Evolutionary conservation across 352 stramenopile genomes (phyloP), one percentile per base, ranked within the genome.

Genomic region (Phytophthora brassicae): DNA sequence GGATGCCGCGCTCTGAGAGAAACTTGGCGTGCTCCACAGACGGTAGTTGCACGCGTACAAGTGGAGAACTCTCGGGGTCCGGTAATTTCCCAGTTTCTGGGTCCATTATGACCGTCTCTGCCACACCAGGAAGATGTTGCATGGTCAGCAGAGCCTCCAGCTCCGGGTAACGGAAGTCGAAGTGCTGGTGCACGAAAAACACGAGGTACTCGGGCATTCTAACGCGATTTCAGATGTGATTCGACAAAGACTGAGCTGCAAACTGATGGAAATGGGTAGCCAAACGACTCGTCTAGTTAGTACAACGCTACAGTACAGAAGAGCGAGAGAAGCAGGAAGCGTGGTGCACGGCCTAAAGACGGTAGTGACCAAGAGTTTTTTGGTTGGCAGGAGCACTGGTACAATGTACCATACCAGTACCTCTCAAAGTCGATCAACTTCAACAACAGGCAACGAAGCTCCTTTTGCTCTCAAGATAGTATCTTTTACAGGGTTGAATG

Each of bases 131-230:
- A 2, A 93, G 67, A 3, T 70, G 44, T 46, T 92, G 83, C 57
- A 95, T 63, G 41, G 72, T 74, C 39, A 93, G 68, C 55, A 95
- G 60, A 28, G 86, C 81, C 62, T 91, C 79, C 28, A 95, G 66
- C 62, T 95, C 86, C 17, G 86, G 82, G 54, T 92, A 90, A 17
- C 86, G 81, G 66, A 93, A 93, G 45, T 86, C 74, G 33, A 90
- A 92, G 75, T 92, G 83, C 43, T 83, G 81, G 56, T 92, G 83
- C 67, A 92, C 83, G 66, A 89, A 92, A 62, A 86, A 90, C 20
- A 92, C 81, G 51, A 92, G 75, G 66, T 88, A 92, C 64, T 89
- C 80, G 33, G 68, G 77, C 79, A 86, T 86, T 63, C 14, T 52
- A 28, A 7, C n/a, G 42, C 13, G 31, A n/a, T 28, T 58, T 55